Percentiles rank a stretch among this genome's conserved stretches.
Conservation (phyloP, 352 stramenopile species). For the Globisporangium sylvaticum region DNA sequence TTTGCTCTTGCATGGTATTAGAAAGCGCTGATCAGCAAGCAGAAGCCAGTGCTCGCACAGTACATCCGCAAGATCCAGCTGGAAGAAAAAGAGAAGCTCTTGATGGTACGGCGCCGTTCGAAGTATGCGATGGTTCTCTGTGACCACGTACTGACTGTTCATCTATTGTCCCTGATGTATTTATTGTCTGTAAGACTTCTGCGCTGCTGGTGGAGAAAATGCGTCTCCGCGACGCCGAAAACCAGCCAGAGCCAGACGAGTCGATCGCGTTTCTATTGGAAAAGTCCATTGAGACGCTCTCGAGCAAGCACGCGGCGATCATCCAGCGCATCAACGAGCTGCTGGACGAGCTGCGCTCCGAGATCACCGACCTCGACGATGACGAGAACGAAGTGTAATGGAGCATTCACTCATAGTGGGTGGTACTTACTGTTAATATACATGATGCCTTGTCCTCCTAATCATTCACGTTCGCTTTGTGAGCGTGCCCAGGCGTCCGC, state of each 20-base stretch:
- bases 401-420: too few relatives aligned
- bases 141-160: neutral
- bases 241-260: conserved; percentile 37
- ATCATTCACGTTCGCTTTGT: conserved; percentile 11
- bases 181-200: conserved; percentile 44
- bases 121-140: neutral
- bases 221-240: conserved; percentile 41
- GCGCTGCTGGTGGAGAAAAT: conserved; percentile 81
- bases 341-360: conserved; percentile 57
- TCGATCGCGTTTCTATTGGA: conserved; percentile 51
- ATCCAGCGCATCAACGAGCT: conserved; percentile 79
- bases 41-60: conserved; percentile 39
- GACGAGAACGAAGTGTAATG: conserved; percentile 15
- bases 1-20: neutral
- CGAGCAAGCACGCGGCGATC: conserved; percentile 50
- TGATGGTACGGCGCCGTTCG: conserved; percentile 33
- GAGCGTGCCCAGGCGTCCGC: conserved; percentile 52
- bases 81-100: conserved; percentile 81
- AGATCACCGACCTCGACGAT: conserved; percentile 48
- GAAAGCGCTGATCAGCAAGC: conserved; percentile 26
- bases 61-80: conserved; percentile 69
- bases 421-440: too few relatives aligned
- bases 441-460: neutral
- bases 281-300: conserved; percentile 53
- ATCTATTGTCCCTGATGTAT: neutral